These are phyloP conservation scores for Amanita thiersii DNA, from an alignment of 768 basidiomycete species.

Conservation along the genomic window DNA sequence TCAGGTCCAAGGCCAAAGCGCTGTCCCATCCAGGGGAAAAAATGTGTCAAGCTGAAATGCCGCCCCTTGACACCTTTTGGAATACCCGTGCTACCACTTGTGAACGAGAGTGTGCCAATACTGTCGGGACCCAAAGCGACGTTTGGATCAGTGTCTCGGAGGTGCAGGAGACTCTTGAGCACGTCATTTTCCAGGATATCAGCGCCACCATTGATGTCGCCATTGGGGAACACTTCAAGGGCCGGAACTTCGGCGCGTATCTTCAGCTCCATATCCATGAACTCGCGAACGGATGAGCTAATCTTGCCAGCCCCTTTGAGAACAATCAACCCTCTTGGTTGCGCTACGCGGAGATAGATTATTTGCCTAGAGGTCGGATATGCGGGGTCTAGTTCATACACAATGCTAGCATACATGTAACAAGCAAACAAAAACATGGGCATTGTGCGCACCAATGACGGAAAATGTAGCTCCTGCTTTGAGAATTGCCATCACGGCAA, in stretches of 20 bases:
- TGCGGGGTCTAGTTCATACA: slow-evolving; percentile 66
- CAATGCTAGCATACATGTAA: slow-evolving; percentile 7
- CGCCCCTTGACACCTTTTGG: slow-evolving; percentile 96
- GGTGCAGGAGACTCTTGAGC: slow-evolving; percentile 41
- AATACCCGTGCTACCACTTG: slow-evolving; percentile 94
- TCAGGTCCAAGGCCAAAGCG: slow-evolving; percentile 65
- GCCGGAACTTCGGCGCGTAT: slow-evolving; percentile 91
- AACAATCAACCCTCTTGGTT: slow-evolving; percentile 84
- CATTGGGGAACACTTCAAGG: slow-evolving; percentile 61
- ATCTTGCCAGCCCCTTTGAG: slow-evolving; percentile 86
- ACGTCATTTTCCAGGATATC: slow-evolving; percentile 42
- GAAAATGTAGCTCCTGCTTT: slow-evolving; percentile 97
- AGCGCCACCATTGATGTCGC: slow-evolving; percentile 59
- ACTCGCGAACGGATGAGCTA: slow-evolving; percentile 73
- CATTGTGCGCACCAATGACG: slow-evolving; percentile 70
- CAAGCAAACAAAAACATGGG: not conserved
- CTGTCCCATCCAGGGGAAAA: slow-evolving; percentile 99
- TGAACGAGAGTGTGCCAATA: slow-evolving; percentile 91
- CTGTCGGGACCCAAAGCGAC: slow-evolving; percentile 91
- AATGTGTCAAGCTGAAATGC: slow-evolving; percentile 95
- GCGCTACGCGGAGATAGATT: slow-evolving; percentile 88
- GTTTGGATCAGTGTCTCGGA: slow-evolving; percentile 68
- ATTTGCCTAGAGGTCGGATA: slow-evolving; percentile 92
- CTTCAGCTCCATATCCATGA: slow-evolving; percentile 66
- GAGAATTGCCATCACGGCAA: slow-evolving; percentile 93